Conservation (phyloP, 805 yeast genomes). For the Starmerella bombicola region DNA sequence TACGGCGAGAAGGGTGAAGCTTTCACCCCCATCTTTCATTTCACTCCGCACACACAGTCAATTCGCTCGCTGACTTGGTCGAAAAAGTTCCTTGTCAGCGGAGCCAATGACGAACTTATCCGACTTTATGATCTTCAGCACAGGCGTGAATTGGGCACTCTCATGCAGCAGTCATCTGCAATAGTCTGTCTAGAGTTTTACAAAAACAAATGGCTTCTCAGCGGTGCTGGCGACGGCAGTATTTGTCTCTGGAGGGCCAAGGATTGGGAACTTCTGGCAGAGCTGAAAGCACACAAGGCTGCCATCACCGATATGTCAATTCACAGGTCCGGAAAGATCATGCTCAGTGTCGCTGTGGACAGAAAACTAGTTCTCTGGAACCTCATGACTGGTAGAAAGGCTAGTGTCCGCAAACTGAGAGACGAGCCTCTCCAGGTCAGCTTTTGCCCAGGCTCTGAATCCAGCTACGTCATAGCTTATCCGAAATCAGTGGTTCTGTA, state of each 20-base stretch:
- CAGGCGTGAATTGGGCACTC: conserved; percentile 83
- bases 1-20: conserved; percentile 35
- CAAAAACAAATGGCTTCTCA: conserved; percentile 62
- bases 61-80: conserved; percentile 76
- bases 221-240: conserved; percentile 84
- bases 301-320: conserved; percentile 73
- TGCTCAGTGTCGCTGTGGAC: conserved; percentile 80
- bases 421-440: conserved; percentile 24
- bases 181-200: conserved; percentile 61
- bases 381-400: conserved; percentile 90
- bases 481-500: conserved; percentile 23
- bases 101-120: conserved; percentile 91
- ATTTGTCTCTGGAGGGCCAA: conserved; percentile 87
- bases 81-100: conserved; percentile 77
- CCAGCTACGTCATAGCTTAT: conserved; percentile 63
- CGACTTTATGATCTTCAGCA: conserved; percentile 88
- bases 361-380: conserved; percentile 84
- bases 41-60: conserved; percentile 84
- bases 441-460: conserved; percentile 53
- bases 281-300: conserved; percentile 79
- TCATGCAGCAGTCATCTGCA: conserved; percentile 81
- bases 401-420: conserved; percentile 54
- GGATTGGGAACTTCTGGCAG: conserved; percentile 90
- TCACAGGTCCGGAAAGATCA: conserved; percentile 83
- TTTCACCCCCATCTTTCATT: conserved; percentile 89